These are phyloP conservation scores for Sechiopsis laciniata DNA, from an alignment of 306 rosid genomes.

Conservation along the genomic window DNA sequence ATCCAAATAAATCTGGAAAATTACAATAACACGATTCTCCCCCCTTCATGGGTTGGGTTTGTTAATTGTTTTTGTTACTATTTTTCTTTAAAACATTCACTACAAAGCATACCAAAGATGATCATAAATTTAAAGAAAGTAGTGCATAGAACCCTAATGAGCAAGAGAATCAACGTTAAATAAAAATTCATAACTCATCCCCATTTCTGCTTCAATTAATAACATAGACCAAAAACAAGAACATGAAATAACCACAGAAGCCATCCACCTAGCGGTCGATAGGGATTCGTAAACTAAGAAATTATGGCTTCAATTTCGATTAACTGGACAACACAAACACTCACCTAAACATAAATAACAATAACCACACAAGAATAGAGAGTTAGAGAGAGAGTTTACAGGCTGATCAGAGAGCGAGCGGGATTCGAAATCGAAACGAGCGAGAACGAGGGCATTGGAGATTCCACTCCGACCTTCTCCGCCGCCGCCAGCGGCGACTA, in stretches of 20 bases:
- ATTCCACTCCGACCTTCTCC: constrained; percentile 86
- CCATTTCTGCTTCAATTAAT: constrained; percentile 19
- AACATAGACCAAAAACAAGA: background rate
- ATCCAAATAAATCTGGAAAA: background rate
- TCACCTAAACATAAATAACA: background rate
- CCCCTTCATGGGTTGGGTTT: too few relatives aligned
- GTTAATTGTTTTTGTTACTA: too few relatives aligned
- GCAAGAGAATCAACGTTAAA: background rate
- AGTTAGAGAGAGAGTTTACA: constrained; percentile 32
- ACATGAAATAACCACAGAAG: background rate
- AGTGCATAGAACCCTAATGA: background rate
- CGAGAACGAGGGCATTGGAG: constrained; percentile 56
- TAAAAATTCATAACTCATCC: background rate
- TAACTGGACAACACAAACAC: too few relatives aligned
- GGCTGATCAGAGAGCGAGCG: constrained; percentile 56
- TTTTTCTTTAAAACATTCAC: too few relatives aligned
- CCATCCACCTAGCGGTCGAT: too few relatives aligned
- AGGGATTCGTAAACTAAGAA: too few relatives aligned
- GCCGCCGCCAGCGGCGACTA: constrained; percentile 77
- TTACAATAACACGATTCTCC: background rate
- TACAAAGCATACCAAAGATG: background rate
- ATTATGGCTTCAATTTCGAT: too few relatives aligned
- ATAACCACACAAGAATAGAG: background rate
- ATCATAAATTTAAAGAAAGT: background rate
- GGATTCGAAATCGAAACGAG: constrained; percentile 47